Base-by-base conservation (phyloP, 2,329 filamentous ascomycete species). In the Exophiala calicioides region DNA sequence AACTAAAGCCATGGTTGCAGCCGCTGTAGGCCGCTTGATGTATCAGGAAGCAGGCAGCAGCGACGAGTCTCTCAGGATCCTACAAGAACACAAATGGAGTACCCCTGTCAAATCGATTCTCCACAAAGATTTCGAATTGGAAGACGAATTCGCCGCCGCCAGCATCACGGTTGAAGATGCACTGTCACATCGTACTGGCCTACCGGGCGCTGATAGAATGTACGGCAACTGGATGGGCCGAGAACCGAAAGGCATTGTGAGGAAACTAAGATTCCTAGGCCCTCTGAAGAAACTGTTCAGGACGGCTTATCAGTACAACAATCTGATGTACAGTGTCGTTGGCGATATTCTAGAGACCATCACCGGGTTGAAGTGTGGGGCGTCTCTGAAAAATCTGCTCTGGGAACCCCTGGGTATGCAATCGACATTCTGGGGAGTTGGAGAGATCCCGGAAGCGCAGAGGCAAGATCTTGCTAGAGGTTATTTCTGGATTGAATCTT, bases 1-100 rank as follows among this genome's bases (percentile, higher is more conserved):
- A 1, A 79, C 77, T 15, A 83, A 83, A 58, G 74, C 77, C 2
- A 71, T 79, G 35, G 75, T 73, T 0, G 71, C 74, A 1, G 77
- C 77, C 1, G 67, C 69, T 0, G 60, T 83, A 2, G 69, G 74
- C 1, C 58, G 79, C 2, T 69, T 65, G 4, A 58, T 63, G 7
- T 53, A 59, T 2, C 54, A 58, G 29, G 57, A 61, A 10, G 55
- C 59, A 15, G 62, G 62, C 3, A 57, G 58, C 32, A 53, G 53
- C 8, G 36, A 62, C 9, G n/a, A n/a, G n/a, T n/a, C n/a, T n/a
- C n/a, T n/a, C n/a, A n/a, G n/a, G n/a, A n/a, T n/a, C n/a, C n/a
- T n/a, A n/a, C n/a, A n/a, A n/a, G n/a, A n/a, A n/a, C 56, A 70
- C 7, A 53, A 56, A 24, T 71, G 68, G 65, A 46, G 57, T 1